Conservation (phyloP, 2,329 filamentous ascomycete species). For the Fusarium graminum region DNA sequence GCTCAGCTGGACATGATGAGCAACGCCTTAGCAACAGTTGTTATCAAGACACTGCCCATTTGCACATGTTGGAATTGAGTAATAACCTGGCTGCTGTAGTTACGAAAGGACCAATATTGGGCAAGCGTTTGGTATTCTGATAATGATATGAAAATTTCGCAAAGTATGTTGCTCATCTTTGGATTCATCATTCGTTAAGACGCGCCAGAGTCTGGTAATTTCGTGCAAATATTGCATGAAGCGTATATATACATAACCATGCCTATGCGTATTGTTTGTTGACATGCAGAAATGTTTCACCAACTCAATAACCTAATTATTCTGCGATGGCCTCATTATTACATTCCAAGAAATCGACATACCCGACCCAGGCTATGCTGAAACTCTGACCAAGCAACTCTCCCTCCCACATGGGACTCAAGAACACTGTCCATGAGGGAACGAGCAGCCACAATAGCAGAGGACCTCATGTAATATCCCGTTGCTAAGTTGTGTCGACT, state of each 20-base stretch:
- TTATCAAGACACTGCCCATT: not conserved
- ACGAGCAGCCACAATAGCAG: not conserved
- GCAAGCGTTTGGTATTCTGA: not conserved
- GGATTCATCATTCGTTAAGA: not conserved
- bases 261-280: constrained; percentile 1
- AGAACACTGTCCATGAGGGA: not conserved
- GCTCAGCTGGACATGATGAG: constrained; percentile 1
- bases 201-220: not conserved
- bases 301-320: not conserved
- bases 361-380: not conserved
- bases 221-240: not conserved
- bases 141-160: not conserved
- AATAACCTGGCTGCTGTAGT: not conserved
- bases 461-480: constrained; percentile 1
- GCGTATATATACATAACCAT: not conserved
- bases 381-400: constrained; percentile 15
- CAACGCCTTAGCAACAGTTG: constrained; percentile 4
- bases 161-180: not conserved
- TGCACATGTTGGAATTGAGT: not conserved
- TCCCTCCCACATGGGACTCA: not conserved
- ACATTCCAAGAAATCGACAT: constrained; percentile 28
- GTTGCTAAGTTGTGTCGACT: not conserved
- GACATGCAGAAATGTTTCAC: constrained; percentile 31
- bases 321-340: constrained; percentile 10
- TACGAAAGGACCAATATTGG: not conserved